Conservation (phyloP, 108 stramenopile genomes). For the Asterionellopsis glacialis region DNA sequence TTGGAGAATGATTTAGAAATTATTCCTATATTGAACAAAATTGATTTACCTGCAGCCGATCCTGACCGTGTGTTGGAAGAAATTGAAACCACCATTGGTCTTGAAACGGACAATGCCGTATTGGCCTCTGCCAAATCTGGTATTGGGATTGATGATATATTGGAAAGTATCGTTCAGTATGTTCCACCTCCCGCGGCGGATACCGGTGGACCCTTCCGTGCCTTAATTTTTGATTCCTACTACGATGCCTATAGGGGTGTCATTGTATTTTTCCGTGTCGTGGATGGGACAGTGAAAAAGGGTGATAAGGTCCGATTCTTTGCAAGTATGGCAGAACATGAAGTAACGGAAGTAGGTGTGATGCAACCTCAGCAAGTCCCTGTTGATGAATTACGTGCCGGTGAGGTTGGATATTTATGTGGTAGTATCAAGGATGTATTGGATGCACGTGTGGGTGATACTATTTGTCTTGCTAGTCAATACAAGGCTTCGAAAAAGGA, state of each 20-base stretch:
- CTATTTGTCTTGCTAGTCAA: conserved; percentile 71
- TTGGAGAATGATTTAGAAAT: conserved; percentile 96
- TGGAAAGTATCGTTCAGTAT: conserved; percentile 85
- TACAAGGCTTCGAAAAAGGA: conserved; percentile 46
- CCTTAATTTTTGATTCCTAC: conserved; percentile 96
- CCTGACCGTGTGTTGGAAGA: conserved; percentile 89
- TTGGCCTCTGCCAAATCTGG: conserved; percentile 88
- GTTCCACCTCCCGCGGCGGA: conserved; percentile 82
- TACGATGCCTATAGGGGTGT: conserved; percentile 95
- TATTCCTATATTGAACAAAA: conserved; percentile 98
- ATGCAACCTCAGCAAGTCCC: conserved; percentile 86
- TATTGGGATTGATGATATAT: conserved; percentile 92
- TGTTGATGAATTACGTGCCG: conserved; percentile 55
- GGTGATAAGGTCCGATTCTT: conserved; percentile 83
- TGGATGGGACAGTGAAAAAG: conserved; percentile 84
- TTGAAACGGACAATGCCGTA: conserved; percentile 88
- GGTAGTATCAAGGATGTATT: conserved; percentile 90
- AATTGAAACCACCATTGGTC: conserved; percentile 93
- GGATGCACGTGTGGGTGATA: conserved; percentile 97
- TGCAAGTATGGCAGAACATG: conserved; percentile 67
- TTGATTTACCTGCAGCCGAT: conserved; percentile 97
- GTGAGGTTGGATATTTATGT: conserved; percentile 96
- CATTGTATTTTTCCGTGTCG: conserved; percentile 93
- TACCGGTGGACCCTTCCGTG: conserved; percentile 71
- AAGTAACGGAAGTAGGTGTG: conserved; percentile 93